These are phyloP conservation scores for Sclerotinia borealis DNA, from an alignment of 2,329 filamentous ascomycete genomes.

Conservation along the genomic window DNA sequence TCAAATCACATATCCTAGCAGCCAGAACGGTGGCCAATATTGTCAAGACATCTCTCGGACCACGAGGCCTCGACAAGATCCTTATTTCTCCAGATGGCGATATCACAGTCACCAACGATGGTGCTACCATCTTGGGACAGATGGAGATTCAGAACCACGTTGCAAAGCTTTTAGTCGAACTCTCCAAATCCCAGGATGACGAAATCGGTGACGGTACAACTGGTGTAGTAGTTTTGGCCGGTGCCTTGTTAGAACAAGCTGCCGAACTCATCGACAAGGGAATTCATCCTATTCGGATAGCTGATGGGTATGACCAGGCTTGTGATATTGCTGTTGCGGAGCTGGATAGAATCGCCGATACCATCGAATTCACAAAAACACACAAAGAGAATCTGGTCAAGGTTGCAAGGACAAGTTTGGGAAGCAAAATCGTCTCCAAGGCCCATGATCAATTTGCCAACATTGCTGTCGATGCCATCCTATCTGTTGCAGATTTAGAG, in stretches of 20 bases:
- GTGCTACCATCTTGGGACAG: conserved; percentile 92
- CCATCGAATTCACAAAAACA: conserved; percentile 75
- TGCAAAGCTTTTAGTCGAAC: conserved; percentile 90
- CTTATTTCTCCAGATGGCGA: conserved; percentile 97
- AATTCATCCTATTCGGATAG: conserved; percentile 97
- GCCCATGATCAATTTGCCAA: conserved; percentile 97
- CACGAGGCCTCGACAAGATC: conserved; percentile 96
- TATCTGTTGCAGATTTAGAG: conserved; percentile 92
- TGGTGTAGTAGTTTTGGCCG: conserved; percentile 92
- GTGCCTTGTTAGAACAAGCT: conserved; percentile 90
- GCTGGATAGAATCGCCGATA: conserved; percentile 88
- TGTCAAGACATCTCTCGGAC: conserved; percentile 93
- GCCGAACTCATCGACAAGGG: conserved; percentile 99
- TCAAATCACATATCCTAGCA: conserved; percentile 97
- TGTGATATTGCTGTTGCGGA: conserved; percentile 94
- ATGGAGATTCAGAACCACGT: conserved; percentile 99
- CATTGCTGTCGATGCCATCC: conserved; percentile 93
- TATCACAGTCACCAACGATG: conserved; percentile 98
- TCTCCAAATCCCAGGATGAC: conserved; percentile 97
- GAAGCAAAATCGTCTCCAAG: conserved; percentile 99
- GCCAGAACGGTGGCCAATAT: conserved; percentile 95
- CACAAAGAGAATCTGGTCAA: conserved; percentile 83
- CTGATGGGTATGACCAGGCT: conserved; percentile 94
- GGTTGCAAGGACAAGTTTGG: conserved; percentile 91
- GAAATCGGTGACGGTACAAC: conserved; percentile 99